phyloP scores from a whole-genome alignment of 2,329 filamentous ascomycete species.

The Aspergillus fijiensis region DNA sequence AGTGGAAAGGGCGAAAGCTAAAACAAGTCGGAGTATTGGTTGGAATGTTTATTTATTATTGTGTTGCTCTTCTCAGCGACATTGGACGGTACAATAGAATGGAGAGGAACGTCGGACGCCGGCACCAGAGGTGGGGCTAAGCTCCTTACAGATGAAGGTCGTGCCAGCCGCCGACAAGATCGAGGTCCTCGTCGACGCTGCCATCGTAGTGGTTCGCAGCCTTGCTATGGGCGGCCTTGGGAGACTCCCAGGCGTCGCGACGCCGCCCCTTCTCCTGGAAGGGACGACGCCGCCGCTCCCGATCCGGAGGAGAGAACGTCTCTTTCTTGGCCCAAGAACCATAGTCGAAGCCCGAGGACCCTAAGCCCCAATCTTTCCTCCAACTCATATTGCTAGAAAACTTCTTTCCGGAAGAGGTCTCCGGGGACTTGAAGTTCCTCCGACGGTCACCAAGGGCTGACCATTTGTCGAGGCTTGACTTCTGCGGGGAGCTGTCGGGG shows the following conservation, averaged over 20 bases:
- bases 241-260: constrained; percentile 32
- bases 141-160: constrained; percentile 59
- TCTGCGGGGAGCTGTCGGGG: constrained; percentile 62
- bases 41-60: constrained; percentile 5
- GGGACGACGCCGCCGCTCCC: constrained; percentile 38
- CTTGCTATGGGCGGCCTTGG: constrained; percentile 35
- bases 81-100: constrained; percentile 22
- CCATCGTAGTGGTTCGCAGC: constrained; percentile 52
- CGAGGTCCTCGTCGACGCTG: constrained; percentile 66
- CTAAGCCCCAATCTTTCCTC: constrained; percentile 44
- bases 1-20: not conserved
- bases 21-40: constrained; percentile 7
- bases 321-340: constrained; percentile 36
- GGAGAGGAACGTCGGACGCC: constrained; percentile 16
- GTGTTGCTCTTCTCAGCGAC: constrained; percentile 7
- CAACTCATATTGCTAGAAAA: constrained; percentile 43
- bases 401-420: constrained; percentile 54
- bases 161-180: constrained; percentile 94
- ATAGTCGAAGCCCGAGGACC: constrained; percentile 40
- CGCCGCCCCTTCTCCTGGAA: constrained; percentile 51
- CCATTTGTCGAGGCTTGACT: constrained; percentile 73
- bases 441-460: constrained; percentile 80
- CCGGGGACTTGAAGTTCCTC: constrained; percentile 61
- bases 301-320: constrained; percentile 27
- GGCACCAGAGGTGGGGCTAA: constrained; percentile 3